Evolutionary conservation across 805 yeast genomes (phyloP), one percentile per base, ranked within the genome.

Genomic region (Ogataea zsoltii): DNA sequence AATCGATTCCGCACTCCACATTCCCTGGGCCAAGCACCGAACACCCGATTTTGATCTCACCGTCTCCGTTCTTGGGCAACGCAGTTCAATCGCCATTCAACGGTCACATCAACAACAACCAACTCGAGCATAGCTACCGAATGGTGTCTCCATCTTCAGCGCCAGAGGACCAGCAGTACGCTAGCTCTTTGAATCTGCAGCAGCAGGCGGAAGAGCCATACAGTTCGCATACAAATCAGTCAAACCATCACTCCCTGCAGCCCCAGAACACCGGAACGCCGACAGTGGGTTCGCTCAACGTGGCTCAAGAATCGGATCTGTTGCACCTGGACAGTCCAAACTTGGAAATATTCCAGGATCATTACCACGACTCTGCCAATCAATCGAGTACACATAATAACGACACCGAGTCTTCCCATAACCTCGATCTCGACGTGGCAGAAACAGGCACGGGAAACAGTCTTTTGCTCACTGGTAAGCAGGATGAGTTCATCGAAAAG

Each of bases 21-120:
- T 51, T 42, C 72, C 76, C 51, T 66, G 74, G 26, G 61, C 60
- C 51, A 57, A 57, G 58, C 62, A 69, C 80, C 75, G 78, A 33
- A 61, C 66, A 45, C 49, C 60, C 59, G 30, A 54, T 58, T 17
- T 60, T 65, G 51, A 42, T 51, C 1, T 45, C 52, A 6, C 51
- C 50, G 13, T 43, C 50, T 4, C 52, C 50, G 14, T 40, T 41
- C 17, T 17, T 41, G 18, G 31, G 41, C 3, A 31, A 30, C 26
- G 45, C 38, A 30, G 41, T 23, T 11, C 36, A 40, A 14, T 33
- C 40, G 26, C 39, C 48, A 7, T 48, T 45, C 37, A 42, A 19
- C 17, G 41, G 44, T 16, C 45, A 33, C 35, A 19, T 35, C 28
- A 33, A 3, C 16, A 31, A 10, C 41, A 21, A 9, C 25, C 25